A percentile compares a stretch with the other conserved stretches of the same genome.
These are phyloP conservation scores for Fusarium sp. DNA, from an alignment of 2,329 filamentous ascomycete genomes.

Conservation along the genomic window DNA sequence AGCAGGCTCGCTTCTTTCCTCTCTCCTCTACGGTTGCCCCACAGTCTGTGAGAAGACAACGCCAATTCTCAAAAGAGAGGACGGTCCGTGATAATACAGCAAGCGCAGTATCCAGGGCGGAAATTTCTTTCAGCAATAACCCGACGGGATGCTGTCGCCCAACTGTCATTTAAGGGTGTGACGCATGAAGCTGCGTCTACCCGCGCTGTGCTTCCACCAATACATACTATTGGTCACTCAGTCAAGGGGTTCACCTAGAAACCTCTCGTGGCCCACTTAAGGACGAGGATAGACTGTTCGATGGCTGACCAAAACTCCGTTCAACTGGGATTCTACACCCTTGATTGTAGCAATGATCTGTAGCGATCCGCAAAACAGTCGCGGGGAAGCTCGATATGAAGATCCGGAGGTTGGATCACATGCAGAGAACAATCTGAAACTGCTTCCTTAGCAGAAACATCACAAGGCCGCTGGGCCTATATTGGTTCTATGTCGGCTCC, in stretches of 20 bases:
- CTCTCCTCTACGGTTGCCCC: constrained; percentile 10
- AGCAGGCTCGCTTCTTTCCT: constrained; percentile 12
- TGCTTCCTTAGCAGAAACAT: constrained; percentile 19
- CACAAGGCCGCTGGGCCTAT: constrained; percentile 35
- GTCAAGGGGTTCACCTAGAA: constrained; percentile 15
- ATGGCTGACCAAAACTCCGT: constrained; percentile 23
- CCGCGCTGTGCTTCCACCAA: constrained; percentile 20
- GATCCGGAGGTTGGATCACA: constrained; percentile 18
- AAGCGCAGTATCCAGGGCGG: constrained; percentile 28
- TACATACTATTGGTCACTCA: constrained; percentile 29
- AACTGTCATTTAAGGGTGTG: constrained; percentile 39
- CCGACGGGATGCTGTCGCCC: constrained; percentile 34
- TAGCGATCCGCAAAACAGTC: constrained; percentile 19
- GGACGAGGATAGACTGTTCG: constrained; percentile 5
- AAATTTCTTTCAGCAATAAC: constrained; percentile 35
- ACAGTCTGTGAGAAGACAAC: constrained; percentile 3
- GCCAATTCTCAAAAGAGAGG: constrained; percentile 4
- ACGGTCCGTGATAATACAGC: constrained; percentile 8
- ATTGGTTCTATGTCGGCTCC: constrained; percentile 35
- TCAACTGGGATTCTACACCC: constrained; percentile 8
- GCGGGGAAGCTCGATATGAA: constrained; percentile 21
- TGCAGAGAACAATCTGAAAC: constrained; percentile 31
- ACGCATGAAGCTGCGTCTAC: constrained; percentile 14
- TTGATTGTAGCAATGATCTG: constrained; percentile 14
- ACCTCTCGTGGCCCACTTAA: constrained; percentile 19